Conservation (phyloP, 2,329 filamentous ascomycete species). For the Endothia cerciana region DNA sequence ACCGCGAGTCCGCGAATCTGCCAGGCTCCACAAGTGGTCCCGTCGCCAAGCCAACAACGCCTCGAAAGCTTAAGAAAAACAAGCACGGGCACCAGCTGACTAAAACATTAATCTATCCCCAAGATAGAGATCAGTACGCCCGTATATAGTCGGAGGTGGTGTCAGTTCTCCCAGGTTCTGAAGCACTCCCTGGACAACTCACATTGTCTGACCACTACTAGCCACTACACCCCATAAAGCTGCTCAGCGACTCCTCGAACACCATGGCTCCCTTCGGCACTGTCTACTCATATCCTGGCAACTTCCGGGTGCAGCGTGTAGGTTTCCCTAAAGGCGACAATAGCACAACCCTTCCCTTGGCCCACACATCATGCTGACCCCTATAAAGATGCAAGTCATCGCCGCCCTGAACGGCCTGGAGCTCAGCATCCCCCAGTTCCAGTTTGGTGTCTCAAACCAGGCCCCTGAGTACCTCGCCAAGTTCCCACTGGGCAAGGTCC, state of each 20-base stretch:
- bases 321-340: slow-evolving; percentile 24
- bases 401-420: slow-evolving; percentile 46
- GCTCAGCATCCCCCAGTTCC: slow-evolving; percentile 43
- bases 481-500: slow-evolving; percentile 57
- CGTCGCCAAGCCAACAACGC: background rate
- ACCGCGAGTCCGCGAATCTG: background rate
- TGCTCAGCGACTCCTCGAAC: background rate
- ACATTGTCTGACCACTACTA: background rate
- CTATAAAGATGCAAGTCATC: slow-evolving; percentile 38
- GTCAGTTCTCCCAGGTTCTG: background rate
- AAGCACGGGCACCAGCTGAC: background rate
- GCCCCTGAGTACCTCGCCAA: slow-evolving; percentile 52
- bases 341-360: background rate
- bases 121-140: background rate
- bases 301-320: slow-evolving; percentile 44
- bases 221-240: background rate
- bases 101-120: background rate
- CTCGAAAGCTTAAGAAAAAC: background rate
- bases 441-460: slow-evolving; percentile 46
- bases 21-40: background rate
- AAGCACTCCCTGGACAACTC: background rate
- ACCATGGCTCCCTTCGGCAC: slow-evolving; percentile 47
- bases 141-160: background rate
- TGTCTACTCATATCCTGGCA: slow-evolving; percentile 43
- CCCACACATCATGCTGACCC: slow-evolving; percentile 17